phyloP scores from a whole-genome alignment of 805 yeast species.

The Torulaspora indica region DNA sequence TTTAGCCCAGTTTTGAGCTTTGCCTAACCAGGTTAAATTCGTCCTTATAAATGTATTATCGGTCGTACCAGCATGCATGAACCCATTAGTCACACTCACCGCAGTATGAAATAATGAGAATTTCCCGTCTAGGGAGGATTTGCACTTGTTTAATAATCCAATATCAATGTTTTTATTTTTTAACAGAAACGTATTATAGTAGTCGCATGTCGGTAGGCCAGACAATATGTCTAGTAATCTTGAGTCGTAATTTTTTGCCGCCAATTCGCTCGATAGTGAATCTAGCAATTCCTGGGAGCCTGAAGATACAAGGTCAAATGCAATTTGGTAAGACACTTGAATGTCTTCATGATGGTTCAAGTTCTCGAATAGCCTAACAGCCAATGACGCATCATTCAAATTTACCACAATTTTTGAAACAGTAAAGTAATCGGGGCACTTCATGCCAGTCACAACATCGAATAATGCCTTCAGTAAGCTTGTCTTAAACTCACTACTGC shows the following conservation, averaged over 20 bases:
- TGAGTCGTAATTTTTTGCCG: conserved; percentile 30
- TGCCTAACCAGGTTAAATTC: conserved; percentile 92
- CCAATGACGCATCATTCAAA: conserved; percentile 69
- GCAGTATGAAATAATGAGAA: conserved; percentile 94
- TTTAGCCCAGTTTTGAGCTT: conserved; percentile 98
- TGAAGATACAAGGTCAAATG: conserved; percentile 86
- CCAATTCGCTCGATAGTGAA: conserved; percentile 44
- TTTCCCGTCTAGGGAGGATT: conserved; percentile 79
- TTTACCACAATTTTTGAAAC: conserved; percentile 84
- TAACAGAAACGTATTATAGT: conserved; percentile 79
- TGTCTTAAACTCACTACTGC: conserved; percentile 61
- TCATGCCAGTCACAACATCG: conserved; percentile 50
- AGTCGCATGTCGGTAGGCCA: conserved; percentile 93
- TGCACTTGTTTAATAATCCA: conserved; percentile 74
- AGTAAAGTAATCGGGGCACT: conserved; percentile 73
- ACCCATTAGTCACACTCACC: conserved; percentile 89
- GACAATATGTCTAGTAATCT: conserved; percentile 67
- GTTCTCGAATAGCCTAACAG: conserved; percentile 61
- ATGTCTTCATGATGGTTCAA: conserved; percentile 42
- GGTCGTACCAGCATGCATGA: conserved; percentile 93
- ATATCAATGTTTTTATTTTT: conserved; percentile 85
- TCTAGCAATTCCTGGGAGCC: conserved; percentile 86
- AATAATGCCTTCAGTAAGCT: conserved; percentile 61
- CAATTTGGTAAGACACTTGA: conserved; percentile 81
- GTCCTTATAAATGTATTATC: conserved; percentile 87